Conservation (phyloP, 2,329 filamentous ascomycete genomes). For the Cladosporium halotolerans region DNA sequence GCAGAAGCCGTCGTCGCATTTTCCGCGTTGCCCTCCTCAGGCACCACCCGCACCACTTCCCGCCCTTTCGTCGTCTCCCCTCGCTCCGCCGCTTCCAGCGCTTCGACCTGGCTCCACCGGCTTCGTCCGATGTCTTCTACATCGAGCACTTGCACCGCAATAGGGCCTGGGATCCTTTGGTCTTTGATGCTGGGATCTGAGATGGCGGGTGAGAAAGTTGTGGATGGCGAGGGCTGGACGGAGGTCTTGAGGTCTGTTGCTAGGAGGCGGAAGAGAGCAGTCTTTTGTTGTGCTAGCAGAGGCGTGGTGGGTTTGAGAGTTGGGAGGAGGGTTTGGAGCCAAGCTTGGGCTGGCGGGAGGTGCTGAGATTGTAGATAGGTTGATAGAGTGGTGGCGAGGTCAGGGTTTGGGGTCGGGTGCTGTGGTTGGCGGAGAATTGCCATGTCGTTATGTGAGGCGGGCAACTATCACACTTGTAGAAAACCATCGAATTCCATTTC, state of each 20-base stretch:
- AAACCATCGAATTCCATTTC: no score
- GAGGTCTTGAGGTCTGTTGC: conserved; percentile 67
- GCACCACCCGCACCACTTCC: conserved; percentile 71
- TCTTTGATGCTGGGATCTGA: conserved; percentile 51
- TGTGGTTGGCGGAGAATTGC: conserved; percentile 2
- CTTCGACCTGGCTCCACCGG: conserved; percentile 82
- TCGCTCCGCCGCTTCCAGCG: conserved; percentile 64
- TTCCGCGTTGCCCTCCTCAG: conserved; percentile 41
- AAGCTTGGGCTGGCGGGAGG: conserved; percentile 51
- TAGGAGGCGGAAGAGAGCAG: conserved; percentile 73
- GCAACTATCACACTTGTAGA: background rate
- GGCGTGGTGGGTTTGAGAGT: conserved; percentile 52
- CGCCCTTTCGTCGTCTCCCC: conserved; percentile 70
- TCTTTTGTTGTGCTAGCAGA: conserved; percentile 66
- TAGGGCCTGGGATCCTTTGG: conserved; percentile 51
- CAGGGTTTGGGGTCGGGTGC: background rate
- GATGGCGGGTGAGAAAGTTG: conserved; percentile 55
- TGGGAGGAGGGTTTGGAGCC: conserved; percentile 58
- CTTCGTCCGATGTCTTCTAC: conserved; percentile 75
- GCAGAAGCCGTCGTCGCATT: conserved; percentile 29
- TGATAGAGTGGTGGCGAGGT: conserved; percentile 12
- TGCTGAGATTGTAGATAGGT: conserved; percentile 23
- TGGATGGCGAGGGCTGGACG: conserved; percentile 35
- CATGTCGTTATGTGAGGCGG: background rate
- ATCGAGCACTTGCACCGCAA: conserved; percentile 77